Evolutionary conservation across 2,329 filamentous ascomycete genomes (phyloP).

Genomic region (Neofusicoccum kwambonambiense): DNA sequence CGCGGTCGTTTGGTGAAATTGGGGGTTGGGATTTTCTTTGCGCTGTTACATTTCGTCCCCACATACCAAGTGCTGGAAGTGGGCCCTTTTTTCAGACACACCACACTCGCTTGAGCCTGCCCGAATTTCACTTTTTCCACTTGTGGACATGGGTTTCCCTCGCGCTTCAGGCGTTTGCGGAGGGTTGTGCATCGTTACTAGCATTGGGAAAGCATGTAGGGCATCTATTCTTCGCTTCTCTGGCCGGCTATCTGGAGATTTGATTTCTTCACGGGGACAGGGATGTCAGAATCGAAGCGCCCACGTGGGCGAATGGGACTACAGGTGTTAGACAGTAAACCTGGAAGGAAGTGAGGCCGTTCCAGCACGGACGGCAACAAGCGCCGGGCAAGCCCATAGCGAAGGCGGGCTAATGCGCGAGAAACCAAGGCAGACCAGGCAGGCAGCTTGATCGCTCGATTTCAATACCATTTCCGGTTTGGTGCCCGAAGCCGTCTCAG

Average conservation of each 20-base stretch:
- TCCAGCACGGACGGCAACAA: neutral
- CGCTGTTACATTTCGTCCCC: constrained; percentile 9
- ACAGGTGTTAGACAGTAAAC: neutral
- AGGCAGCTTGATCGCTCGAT: constrained; percentile 16
- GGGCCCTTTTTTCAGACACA: constrained; percentile 11
- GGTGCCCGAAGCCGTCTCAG: constrained; percentile 3
- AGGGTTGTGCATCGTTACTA: constrained; percentile 5
- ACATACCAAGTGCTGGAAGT: constrained; percentile 14
- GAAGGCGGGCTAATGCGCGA: constrained; percentile 2
- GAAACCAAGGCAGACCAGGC: constrained; percentile 15
- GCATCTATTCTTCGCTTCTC: neutral
- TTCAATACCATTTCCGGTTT: neutral
- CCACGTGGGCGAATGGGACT: constrained; percentile 14
- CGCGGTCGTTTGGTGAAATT: neutral
- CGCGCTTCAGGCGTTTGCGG: constrained; percentile 2
- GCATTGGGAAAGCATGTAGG: constrained; percentile 1
- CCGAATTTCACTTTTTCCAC: neutral
- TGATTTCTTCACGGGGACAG: constrained; percentile 9
- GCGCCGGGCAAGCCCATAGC: neutral
- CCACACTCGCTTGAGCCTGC: constrained; percentile 10
- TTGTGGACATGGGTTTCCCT: neutral
- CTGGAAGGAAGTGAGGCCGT: constrained; percentile 5
- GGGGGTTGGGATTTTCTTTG: constrained; percentile 7
- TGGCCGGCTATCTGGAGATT: neutral
- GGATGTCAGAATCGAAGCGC: neutral